These are phyloP conservation scores for Thielaviopsis ethacetica DNA, from an alignment of 2,329 filamentous ascomycete species.

Conservation along the genomic window DNA sequence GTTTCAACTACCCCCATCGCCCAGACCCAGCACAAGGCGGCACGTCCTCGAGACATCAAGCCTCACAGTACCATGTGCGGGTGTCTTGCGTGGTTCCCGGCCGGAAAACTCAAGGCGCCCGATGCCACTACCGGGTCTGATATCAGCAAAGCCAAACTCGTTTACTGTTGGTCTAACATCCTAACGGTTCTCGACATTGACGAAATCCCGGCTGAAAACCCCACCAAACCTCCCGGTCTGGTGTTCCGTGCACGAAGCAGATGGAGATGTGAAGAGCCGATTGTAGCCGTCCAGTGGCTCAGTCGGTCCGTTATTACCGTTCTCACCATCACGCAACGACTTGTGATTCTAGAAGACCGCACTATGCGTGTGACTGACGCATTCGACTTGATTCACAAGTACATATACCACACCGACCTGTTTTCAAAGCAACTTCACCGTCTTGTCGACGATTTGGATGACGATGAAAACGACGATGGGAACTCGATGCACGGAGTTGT, in stretches of 20 bases:
- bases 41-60: slow-evolving; percentile 76
- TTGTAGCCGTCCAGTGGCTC: slow-evolving; percentile 93
- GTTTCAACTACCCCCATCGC: slow-evolving; percentile 94
- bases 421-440: slow-evolving; percentile 76
- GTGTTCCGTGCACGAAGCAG: slow-evolving; percentile 69
- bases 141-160: slow-evolving; percentile 69
- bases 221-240: slow-evolving; percentile 62
- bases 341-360: slow-evolving; percentile 83
- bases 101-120: slow-evolving; percentile 72
- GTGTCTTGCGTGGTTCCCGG: slow-evolving; percentile 92
- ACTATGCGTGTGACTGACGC: slow-evolving; percentile 84
- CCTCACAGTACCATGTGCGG: slow-evolving; percentile 87
- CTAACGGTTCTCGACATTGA: slow-evolving; percentile 82
- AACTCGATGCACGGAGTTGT: slow-evolving; percentile 86
- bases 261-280: slow-evolving; percentile 88
- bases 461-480: slow-evolving; percentile 45
- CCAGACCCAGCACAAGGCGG: slow-evolving; percentile 88
- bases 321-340: slow-evolving; percentile 81
- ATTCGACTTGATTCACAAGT: slow-evolving; percentile 79
- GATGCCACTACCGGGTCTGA: slow-evolving; percentile 50
- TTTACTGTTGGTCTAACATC: slow-evolving; percentile 98
- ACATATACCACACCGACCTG: slow-evolving; percentile 80
- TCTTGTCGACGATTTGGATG: slow-evolving; percentile 71
- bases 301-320: slow-evolving; percentile 84
- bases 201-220: slow-evolving; percentile 49